Evolutionary conservation across 2,329 filamentous ascomycete species (phyloP), one percentile per base, ranked within the genome.

Genomic region (Aspergillus pseudoglaucus): DNA sequence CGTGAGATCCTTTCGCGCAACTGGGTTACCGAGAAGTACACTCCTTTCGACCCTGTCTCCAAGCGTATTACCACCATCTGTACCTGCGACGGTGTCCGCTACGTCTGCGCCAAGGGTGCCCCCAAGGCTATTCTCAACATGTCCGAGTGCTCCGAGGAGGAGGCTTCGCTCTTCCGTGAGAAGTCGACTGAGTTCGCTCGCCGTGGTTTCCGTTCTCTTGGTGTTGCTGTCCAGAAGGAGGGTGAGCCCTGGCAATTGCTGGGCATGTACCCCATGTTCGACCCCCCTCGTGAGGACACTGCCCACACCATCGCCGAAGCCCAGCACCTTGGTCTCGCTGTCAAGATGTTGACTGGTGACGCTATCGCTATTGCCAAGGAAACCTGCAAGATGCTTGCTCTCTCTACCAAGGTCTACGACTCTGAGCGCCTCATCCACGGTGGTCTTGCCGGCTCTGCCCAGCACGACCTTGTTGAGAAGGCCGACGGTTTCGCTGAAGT

Each of bases 321-420:
- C 54, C 82, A 87, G 69, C 79, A 84, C 66, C 83, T 88, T 49
- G 85, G 85, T 76, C 83, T 88, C 30, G 82, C 80, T 56, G 85
- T 88, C 59, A 88, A 88, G 81, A 88, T 88, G 85, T 75, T 88
- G 69, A 88, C 85, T 73, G 85, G 85, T 79, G 85, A 88, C 65
- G 85, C 85, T 55, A 85, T 88, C 59, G 84, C 85, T 60, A 88
- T 88, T 57, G 85, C 85, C 50, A 88, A 88, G 75, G 85, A 88
- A 73, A 88, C 85, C 58, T 88, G 85, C 80, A 87, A 87, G 75
- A 88, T 88, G 82, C 77, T 88, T 66, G 83, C 84, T 57, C 81
- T 88, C 50, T 84, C 84, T 59, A 88, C 85, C 66, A 88, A 88
- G 77, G 85, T 89, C 57, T 88, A 88, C 77, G 87, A 88, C 75